Conservation (phyloP, 2,329 filamentous ascomycete species). For the Pseudogymnoascus sp. region DNA sequence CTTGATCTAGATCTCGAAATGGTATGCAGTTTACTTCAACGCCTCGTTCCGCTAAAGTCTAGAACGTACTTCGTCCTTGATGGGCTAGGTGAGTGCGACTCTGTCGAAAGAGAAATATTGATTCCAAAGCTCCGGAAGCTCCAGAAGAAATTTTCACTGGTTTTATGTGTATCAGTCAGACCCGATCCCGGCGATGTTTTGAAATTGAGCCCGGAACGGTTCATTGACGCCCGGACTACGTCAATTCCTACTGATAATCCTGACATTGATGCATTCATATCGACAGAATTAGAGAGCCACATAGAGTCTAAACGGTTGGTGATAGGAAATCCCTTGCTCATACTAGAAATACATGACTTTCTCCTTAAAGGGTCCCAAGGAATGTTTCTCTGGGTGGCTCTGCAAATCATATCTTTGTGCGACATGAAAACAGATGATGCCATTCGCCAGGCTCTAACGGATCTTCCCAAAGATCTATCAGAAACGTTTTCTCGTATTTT, state of each 20-base stretch:
- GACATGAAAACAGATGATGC: constrained; percentile 28
- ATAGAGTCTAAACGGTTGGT: constrained; percentile 15
- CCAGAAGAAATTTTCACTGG: constrained; percentile 18
- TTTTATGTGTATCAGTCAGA: constrained; percentile 23
- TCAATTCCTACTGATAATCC: constrained; percentile 23
- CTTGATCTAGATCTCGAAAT: constrained; percentile 14
- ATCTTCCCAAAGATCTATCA: constrained; percentile 27
- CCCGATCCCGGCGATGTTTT: constrained; percentile 17
- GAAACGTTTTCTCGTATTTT: constrained; percentile 29
- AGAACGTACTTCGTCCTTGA: constrained; percentile 28
- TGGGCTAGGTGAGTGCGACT: constrained; percentile 28
- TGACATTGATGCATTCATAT: constrained; percentile 23
- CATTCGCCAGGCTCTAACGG: constrained; percentile 27
- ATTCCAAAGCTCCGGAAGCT: constrained; percentile 18
- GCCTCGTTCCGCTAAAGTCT: constrained; percentile 14
- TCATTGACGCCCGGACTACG: constrained; percentile 11
- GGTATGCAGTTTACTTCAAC: constrained; percentile 20
- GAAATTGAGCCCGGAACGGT: constrained; percentile 9
- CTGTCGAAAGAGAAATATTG: constrained; percentile 12
- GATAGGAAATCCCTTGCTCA: constrained; percentile 22
- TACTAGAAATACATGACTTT: constrained; percentile 22
- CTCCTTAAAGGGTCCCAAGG: constrained; percentile 26
- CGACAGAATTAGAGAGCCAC: constrained; percentile 21
- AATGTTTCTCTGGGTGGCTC: constrained; percentile 33
- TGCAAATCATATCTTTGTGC: constrained; percentile 31